Evolutionary conservation across 2,329 filamentous ascomycete genomes (phyloP).

Genomic region (Paracamarosporium sp.): DNA sequence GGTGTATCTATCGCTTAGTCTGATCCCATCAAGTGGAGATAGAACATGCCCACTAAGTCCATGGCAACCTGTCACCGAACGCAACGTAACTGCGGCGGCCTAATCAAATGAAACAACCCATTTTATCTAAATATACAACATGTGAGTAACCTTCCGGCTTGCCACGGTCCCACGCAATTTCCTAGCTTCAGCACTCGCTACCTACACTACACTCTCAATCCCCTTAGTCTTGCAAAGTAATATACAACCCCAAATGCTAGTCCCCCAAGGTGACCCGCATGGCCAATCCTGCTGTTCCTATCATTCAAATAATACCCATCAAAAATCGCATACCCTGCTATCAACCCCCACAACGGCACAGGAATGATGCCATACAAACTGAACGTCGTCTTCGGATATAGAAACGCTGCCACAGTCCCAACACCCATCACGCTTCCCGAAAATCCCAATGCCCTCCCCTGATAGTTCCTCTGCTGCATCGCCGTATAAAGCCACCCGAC

Average conservation of each 20-base stretch:
- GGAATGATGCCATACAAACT: conserved; percentile 47
- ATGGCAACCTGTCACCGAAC: too few species aligned
- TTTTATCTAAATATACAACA: too few species aligned
- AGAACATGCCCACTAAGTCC: too few species aligned
- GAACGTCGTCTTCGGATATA: conserved; percentile 44
- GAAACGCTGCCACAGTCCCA: conserved; percentile 44
- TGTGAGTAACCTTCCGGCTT: too few species aligned
- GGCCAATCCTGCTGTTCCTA: conserved; percentile 36
- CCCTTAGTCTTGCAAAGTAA: conserved; percentile 30
- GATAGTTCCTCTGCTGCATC: background rate
- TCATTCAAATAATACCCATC: conserved; percentile 49
- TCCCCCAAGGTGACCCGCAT: conserved; percentile 56
- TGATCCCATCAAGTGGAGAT: too few species aligned
- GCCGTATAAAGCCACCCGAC: conserved; percentile 20
- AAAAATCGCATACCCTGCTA: conserved; percentile 42
- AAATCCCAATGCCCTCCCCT: conserved; percentile 38
- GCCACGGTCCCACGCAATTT: too few species aligned
- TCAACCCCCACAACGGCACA: conserved; percentile 49
- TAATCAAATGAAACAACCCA: too few species aligned
- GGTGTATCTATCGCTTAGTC: too few species aligned
- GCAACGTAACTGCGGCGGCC: too few species aligned
- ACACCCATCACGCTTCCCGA: conserved; percentile 51
- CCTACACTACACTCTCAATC: conserved; percentile 14
- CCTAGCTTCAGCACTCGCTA: too few species aligned
- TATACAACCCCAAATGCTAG: conserved; percentile 47